phyloP scores from a whole-genome alignment of 2,329 filamentous ascomycete genomes.

The Cryoendolithus antarcticus region DNA sequence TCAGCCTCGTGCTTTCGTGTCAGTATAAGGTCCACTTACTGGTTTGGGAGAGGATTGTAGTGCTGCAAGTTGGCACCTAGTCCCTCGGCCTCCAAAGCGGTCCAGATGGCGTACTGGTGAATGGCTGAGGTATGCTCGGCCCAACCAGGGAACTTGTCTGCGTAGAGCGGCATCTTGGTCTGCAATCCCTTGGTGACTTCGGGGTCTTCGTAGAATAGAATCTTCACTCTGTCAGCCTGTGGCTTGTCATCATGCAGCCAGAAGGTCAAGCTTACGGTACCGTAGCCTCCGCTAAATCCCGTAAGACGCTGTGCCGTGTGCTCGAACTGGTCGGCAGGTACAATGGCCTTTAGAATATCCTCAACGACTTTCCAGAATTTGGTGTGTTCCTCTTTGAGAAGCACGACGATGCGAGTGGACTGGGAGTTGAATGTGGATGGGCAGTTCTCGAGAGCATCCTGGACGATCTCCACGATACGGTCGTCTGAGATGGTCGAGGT shows the following conservation, averaged over 20 bases:
- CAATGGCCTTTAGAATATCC: slow-evolving; percentile 53
- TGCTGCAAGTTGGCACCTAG: slow-evolving; percentile 20
- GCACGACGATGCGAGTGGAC: slow-evolving; percentile 63
- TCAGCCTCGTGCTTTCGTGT: no score
- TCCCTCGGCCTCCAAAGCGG: slow-evolving; percentile 18
- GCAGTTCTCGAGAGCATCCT: slow-evolving; percentile 50
- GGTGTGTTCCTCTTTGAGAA: slow-evolving; percentile 72
- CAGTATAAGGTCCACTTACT: slow-evolving; percentile 11
- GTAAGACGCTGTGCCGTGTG: slow-evolving; percentile 38
- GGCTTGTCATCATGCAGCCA: neutral
- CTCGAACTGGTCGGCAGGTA: slow-evolving; percentile 53
- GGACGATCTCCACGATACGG: slow-evolving; percentile 53
- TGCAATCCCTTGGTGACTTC: slow-evolving; percentile 53
- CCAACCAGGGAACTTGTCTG: slow-evolving; percentile 69
- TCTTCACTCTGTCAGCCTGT: slow-evolving; percentile 24
- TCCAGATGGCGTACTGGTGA: slow-evolving; percentile 17
- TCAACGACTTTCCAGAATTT: slow-evolving; percentile 70
- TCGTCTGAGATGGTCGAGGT: slow-evolving; percentile 56
- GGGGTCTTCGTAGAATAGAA: slow-evolving; percentile 80
- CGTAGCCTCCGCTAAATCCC: slow-evolving; percentile 59
- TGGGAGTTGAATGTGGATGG: slow-evolving; percentile 86
- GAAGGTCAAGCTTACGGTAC: slow-evolving; percentile 48
- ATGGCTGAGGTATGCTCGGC: slow-evolving; percentile 57
- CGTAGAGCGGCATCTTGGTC: slow-evolving; percentile 58
- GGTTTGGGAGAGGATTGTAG: slow-evolving; percentile 50